Evolutionary conservation across 2,329 filamentous ascomycete genomes (phyloP).

Genomic region (Alternaria triticina): DNA sequence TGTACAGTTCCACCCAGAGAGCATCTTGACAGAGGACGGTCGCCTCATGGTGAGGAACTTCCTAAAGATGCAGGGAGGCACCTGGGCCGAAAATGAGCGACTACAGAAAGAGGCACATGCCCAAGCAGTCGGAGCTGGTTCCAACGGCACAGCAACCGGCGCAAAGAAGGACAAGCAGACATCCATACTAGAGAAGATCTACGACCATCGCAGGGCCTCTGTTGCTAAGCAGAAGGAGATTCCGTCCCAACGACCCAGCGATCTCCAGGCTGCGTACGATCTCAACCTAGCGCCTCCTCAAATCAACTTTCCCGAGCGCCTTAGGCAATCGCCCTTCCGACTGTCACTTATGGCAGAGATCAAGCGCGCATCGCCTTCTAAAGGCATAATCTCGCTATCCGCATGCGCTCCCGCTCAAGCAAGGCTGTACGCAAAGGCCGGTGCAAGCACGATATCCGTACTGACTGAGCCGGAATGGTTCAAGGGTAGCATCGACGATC

Average conservation of each 20-base stretch:
- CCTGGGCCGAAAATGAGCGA: slow-evolving; percentile 81
- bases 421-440: slow-evolving; percentile 87
- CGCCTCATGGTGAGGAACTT: slow-evolving; percentile 93
- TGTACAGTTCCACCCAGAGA: slow-evolving; percentile 97
- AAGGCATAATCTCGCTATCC: slow-evolving; percentile 88
- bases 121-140: slow-evolving; percentile 40
- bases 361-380: slow-evolving; percentile 94
- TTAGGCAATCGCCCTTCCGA: slow-evolving; percentile 83
- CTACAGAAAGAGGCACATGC: slow-evolving; percentile 51
- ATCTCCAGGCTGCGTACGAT: slow-evolving; percentile 86
- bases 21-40: slow-evolving; percentile 89
- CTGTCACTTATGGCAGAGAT: slow-evolving; percentile 97
- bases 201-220: slow-evolving; percentile 75
- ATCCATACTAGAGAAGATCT: slow-evolving; percentile 92
- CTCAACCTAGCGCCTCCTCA: slow-evolving; percentile 84
- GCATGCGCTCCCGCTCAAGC: slow-evolving; percentile 91
- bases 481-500: slow-evolving; percentile 94
- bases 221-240: slow-evolving; percentile 83
- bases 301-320: slow-evolving; percentile 77
- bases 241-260: slow-evolving; percentile 80
- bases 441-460: slow-evolving; percentile 97
- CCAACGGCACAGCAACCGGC: slow-evolving; percentile 30
- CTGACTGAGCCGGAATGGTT: slow-evolving; percentile 99
- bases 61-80: slow-evolving; percentile 83
- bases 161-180: slow-evolving; percentile 65